Conservation (phyloP, 257 asterid genomes). For the Solanum rostratum region DNA sequence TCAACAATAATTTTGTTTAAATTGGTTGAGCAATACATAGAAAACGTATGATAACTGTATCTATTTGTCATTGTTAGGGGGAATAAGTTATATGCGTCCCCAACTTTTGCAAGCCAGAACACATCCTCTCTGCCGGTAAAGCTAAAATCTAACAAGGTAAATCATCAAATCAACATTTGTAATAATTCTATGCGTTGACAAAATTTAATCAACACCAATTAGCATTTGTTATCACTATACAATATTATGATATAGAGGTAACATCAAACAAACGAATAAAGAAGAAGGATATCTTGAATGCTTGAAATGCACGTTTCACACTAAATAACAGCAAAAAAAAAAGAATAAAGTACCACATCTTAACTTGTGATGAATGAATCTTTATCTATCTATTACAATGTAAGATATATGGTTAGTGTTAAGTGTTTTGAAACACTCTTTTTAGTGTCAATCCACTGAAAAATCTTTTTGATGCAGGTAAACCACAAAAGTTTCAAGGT, state of each 20-base stretch:
- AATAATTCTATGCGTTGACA: neutral
- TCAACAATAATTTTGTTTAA: constrained; percentile 77
- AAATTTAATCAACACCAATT: neutral
- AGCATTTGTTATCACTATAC: neutral
- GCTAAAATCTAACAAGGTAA: neutral
- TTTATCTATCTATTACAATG: neutral
- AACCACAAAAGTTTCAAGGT: constrained; percentile 46
- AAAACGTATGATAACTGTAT: neutral
- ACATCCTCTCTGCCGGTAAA: neutral
- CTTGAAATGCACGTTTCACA: constrained; percentile 90
- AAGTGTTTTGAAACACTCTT: neutral
- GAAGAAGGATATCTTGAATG: constrained; percentile 84
- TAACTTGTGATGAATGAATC: neutral
- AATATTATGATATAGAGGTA: neutral
- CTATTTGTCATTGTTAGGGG: neutral
- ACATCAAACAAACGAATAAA: neutral
- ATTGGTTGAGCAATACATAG: constrained; percentile 32
- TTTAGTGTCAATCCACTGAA: neutral
- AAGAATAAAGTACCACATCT: neutral
- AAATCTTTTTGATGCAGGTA: constrained; percentile 42
- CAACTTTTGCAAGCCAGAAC: neutral
- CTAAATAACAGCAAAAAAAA: too few relatives aligned
- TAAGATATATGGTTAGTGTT: neutral
- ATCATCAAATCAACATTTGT: neutral
- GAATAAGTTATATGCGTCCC: neutral